Evolutionary conservation across 495 filamentous ascomycete genomes (phyloP).

Genomic region (Entonaema liquescens): DNA sequence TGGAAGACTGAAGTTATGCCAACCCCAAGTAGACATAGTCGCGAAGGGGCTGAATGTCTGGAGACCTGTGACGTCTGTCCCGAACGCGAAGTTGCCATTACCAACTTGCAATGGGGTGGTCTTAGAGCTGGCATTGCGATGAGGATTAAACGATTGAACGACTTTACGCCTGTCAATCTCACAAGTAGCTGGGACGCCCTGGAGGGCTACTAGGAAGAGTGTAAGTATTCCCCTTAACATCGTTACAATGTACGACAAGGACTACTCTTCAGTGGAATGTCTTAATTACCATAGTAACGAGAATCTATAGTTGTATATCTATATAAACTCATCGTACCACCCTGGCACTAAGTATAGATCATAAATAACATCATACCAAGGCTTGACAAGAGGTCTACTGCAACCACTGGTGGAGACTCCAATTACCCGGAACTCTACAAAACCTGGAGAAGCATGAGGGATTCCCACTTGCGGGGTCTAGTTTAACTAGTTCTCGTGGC

Average conservation of each 20-base stretch:
- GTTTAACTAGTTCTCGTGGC: constrained; percentile 4
- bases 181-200: constrained; percentile 29
- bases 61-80: constrained; percentile 61
- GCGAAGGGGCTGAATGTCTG: constrained; percentile 69
- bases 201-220: constrained; percentile 6
- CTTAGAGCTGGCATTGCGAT: constrained; percentile 55
- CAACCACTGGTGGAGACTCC: constrained; percentile 32
- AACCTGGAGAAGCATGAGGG: constrained; percentile 33
- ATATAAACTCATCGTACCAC: not conserved
- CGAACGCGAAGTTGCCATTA: constrained; percentile 67
- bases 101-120: constrained; percentile 62
- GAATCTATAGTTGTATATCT: constrained; percentile 6
- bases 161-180: constrained; percentile 47
- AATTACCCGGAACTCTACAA: constrained; percentile 36
- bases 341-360: constrained; percentile 1
- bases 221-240: constrained; percentile 20
- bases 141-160: constrained; percentile 54
- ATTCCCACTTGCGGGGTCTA: constrained; percentile 30
- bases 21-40: constrained; percentile 64
- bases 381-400: constrained; percentile 19
- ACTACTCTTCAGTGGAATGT: no score
- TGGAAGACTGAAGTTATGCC: constrained; percentile 66
- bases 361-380: constrained; percentile 16
- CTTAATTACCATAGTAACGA: constrained; percentile 8
- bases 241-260: not conserved